phyloP scores from a whole-genome alignment of 31 red algal genomes.

The Endocladia muricata region DNA sequence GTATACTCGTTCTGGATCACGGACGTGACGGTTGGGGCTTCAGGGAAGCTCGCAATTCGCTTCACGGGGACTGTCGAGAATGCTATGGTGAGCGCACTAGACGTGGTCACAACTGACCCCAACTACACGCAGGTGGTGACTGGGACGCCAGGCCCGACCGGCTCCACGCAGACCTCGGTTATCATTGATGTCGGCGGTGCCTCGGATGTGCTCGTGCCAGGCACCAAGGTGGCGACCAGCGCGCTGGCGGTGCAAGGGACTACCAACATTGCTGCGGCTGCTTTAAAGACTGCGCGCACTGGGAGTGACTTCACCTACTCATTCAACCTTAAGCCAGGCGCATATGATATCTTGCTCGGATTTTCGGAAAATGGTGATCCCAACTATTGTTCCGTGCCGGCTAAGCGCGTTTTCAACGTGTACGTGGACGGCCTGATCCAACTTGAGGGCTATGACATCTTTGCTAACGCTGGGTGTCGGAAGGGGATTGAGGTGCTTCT shows the following conservation, averaged over 20 bases:
- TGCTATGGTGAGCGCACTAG: conserved; percentile 58
- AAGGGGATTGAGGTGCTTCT: background rate
- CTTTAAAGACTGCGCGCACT: conserved; percentile 22
- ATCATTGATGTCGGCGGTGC: conserved; percentile 25
- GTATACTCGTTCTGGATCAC: background rate
- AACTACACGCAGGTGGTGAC: background rate
- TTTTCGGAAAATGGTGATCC: conserved; percentile 48
- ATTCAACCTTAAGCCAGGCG: conserved; percentile 42
- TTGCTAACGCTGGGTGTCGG: conserved; percentile 19
- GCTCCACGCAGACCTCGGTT: background rate
- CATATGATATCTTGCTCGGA: conserved; percentile 47
- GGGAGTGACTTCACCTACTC: conserved; percentile 45
- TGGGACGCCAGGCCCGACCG: background rate
- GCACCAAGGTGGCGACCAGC: conserved; percentile 11
- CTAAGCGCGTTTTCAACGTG: conserved; percentile 62
- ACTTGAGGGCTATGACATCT: conserved; percentile 56
- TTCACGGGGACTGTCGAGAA: conserved; percentile 33
- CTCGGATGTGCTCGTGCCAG: conserved; percentile 11
- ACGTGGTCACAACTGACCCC: conserved; percentile 31
- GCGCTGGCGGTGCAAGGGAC: conserved; percentile 18
- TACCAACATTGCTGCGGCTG: background rate
- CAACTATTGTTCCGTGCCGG: background rate
- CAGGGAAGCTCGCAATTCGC: conserved; percentile 25
- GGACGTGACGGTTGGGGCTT: background rate
- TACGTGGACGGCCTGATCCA: conserved; percentile 34